phyloP scores from a whole-genome alignment of 2,329 filamentous ascomycete genomes.

The Aspergillus sp. region DNA sequence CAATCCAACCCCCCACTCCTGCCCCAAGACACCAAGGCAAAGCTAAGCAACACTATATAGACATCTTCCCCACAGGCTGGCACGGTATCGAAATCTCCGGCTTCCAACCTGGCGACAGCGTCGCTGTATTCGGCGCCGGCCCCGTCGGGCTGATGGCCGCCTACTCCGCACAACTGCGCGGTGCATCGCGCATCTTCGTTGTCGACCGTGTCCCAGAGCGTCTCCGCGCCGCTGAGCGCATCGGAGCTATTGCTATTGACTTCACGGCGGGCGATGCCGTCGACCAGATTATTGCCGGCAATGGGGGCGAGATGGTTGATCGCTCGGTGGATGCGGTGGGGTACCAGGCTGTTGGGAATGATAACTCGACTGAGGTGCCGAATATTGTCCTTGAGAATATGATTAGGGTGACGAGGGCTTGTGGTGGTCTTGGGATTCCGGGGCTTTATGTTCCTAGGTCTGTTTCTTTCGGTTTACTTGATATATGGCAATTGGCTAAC shows the following conservation, averaged over 20 bases:
- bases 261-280: constrained; percentile 58
- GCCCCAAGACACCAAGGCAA: not conserved
- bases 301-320: constrained; percentile 60
- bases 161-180: constrained; percentile 61
- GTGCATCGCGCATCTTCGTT: constrained; percentile 61
- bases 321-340: constrained; percentile 65
- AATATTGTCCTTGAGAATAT: constrained; percentile 51
- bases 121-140: constrained; percentile 65
- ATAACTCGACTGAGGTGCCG: constrained; percentile 60
- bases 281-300: constrained; percentile 59
- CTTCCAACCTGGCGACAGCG: constrained; percentile 60
- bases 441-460: constrained; percentile 52
- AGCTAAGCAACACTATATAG: not conserved
- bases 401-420: constrained; percentile 62
- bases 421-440: constrained; percentile 62
- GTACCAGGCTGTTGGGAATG: constrained; percentile 60
- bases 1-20: not conserved
- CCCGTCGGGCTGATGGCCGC: constrained; percentile 67
- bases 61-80: constrained; percentile 27
- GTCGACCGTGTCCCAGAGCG: constrained; percentile 64
- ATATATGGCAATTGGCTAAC: not conserved
- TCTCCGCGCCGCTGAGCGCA: constrained; percentile 59
- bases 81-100: constrained; percentile 48
- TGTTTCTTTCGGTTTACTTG: not conserved
- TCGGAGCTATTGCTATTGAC: constrained; percentile 61